Conservation (phyloP, 495 filamentous ascomycete genomes). For the Aspergillus incahuasiensis region DNA sequence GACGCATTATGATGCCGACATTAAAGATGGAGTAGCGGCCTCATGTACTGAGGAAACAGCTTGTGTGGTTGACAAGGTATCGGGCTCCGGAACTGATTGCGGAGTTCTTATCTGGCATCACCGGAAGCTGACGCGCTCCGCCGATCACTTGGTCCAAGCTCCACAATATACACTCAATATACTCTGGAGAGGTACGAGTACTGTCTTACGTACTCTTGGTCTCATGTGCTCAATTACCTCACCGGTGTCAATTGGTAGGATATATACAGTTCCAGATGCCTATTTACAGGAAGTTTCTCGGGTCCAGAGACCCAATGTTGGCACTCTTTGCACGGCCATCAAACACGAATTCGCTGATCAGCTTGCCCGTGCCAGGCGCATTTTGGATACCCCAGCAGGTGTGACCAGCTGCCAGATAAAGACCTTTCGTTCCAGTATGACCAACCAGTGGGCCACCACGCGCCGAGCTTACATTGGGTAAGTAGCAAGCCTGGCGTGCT, state of each 20-base stretch:
- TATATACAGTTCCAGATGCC: conserved; percentile 18
- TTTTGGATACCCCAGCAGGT: conserved; percentile 99
- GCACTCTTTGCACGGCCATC: conserved; percentile 76
- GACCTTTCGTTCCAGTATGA: conserved; percentile 64
- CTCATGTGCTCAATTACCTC: neutral
- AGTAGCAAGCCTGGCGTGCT: conserved; percentile 87
- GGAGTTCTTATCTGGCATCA: conserved; percentile 21
- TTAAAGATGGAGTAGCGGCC: conserved; percentile 18
- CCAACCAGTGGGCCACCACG: conserved; percentile 75
- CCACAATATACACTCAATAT: neutral
- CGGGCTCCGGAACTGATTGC: neutral
- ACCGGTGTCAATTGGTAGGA: neutral
- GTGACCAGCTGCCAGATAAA: conserved; percentile 85
- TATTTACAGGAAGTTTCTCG: conserved; percentile 45
- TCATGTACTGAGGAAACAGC: conserved; percentile 13
- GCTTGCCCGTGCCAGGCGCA: conserved; percentile 81
- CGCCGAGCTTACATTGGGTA: conserved; percentile 66
- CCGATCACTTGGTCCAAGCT: conserved; percentile 43
- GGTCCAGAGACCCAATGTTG: conserved; percentile 65
- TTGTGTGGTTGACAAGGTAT: neutral
- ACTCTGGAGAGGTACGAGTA: neutral
- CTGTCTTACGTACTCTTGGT: neutral
- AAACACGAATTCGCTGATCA: conserved; percentile 82
- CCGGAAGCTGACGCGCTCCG: conserved; percentile 22
- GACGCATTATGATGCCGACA: conserved; percentile 32